Percentiles rank a stretch among this genome's conserved stretches.
These are phyloP conservation scores for Hymenoscyphus salicellus DNA, from an alignment of 2,329 filamentous ascomycete species.

Conservation along the genomic window DNA sequence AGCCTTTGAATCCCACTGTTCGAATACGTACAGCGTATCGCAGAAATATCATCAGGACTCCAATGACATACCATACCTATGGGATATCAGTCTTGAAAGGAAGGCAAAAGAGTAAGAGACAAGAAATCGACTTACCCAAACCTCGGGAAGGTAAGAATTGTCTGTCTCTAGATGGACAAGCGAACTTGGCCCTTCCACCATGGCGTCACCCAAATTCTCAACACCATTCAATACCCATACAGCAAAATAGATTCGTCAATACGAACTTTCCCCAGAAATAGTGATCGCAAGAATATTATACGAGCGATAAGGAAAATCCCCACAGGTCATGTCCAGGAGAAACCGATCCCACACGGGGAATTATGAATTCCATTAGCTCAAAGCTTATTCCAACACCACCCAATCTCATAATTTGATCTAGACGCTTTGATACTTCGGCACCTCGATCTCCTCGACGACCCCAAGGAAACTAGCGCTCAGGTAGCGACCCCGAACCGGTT, in stretches of 20 bases:
- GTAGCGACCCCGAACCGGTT: too few relatives aligned
- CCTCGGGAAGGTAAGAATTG: constrained; percentile 2
- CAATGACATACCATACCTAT: constrained; percentile 31
- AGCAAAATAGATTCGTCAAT: neutral
- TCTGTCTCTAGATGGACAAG: constrained; percentile 3
- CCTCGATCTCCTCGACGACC: too few relatives aligned
- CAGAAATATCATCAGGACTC: constrained; percentile 34
- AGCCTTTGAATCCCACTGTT: constrained; percentile 38
- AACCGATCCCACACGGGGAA: neutral
- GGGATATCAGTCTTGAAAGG: neutral
- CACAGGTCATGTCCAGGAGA: neutral
- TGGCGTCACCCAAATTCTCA: neutral
- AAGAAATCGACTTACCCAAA: neutral
- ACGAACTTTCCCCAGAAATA: neutral
- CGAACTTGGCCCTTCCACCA: constrained; percentile 1
- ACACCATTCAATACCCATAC: neutral
- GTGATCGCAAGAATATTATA: neutral
- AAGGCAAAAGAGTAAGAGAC: neutral
- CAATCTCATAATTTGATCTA: too few relatives aligned
- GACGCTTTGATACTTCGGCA: too few relatives aligned
- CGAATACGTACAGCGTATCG: constrained; percentile 39
- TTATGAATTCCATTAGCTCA: neutral
- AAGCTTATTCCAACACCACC: neutral
- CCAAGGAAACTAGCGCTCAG: too few relatives aligned
- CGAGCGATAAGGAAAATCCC: neutral